Conservation (phyloP, 805 yeast genomes). For the Sungouiozyma intestinalis region DNA sequence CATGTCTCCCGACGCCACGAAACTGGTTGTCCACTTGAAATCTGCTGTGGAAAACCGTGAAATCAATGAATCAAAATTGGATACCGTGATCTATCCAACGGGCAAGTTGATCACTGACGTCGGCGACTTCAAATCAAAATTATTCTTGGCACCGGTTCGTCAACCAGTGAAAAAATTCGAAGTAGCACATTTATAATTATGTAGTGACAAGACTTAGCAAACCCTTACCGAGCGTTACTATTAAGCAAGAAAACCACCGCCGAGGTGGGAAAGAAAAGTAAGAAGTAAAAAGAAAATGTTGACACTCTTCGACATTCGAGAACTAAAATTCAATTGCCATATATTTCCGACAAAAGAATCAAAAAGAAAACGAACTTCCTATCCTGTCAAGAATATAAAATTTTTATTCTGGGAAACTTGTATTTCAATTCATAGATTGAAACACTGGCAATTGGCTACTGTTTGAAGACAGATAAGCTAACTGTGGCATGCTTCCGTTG, state of each 20-base stretch:
- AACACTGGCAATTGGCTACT: constrained; percentile 32
- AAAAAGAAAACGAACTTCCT: constrained; percentile 32
- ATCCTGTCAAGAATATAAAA: constrained; percentile 21
- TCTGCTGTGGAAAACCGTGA: constrained; percentile 31
- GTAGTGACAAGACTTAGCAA: too few relatives aligned
- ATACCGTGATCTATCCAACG: constrained; percentile 33
- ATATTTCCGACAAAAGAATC: constrained; percentile 1
- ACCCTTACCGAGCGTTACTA: too few relatives aligned
- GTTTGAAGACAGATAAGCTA: constrained; percentile 28
- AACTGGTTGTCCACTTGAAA: constrained; percentile 51
- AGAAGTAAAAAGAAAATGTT: constrained; percentile 14
- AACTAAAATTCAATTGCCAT: constrained; percentile 22
- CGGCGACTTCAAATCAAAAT: constrained; percentile 45
- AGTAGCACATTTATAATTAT: not conserved
- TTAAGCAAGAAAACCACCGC: too few relatives aligned
- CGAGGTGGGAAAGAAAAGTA: too few relatives aligned
- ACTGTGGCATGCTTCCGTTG: constrained; percentile 32
- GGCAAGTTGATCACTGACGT: constrained; percentile 38
- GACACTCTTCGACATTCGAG: constrained; percentile 32
- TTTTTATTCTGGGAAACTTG: constrained; percentile 30
- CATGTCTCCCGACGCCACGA: constrained; percentile 28
- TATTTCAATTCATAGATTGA: constrained; percentile 22
- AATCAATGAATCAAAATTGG: constrained; percentile 16
- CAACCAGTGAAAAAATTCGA: constrained; percentile 34
- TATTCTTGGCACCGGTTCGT: constrained; percentile 52